Evolutionary conservation across 192 early-diverging fungal genomes (phyloP).

Genomic region (Rhizophagus sp.): DNA sequence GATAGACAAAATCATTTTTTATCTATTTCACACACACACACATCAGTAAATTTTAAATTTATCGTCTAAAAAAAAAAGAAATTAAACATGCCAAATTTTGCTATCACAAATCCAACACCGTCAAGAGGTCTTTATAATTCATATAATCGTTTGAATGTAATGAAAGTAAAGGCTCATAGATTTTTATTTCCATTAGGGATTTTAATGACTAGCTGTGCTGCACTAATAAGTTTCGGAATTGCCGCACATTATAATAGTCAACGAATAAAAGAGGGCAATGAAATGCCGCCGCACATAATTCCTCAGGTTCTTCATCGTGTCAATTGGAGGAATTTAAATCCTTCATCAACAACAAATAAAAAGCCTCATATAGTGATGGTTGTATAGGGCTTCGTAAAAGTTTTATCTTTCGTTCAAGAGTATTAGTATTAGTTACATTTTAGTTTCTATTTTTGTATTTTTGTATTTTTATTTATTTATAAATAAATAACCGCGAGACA

Average conservation of each 20-base stretch:
- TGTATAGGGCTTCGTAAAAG: background rate
- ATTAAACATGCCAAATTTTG: background rate
- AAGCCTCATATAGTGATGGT: background rate
- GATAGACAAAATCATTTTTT: too few species aligned
- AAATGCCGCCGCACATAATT: background rate
- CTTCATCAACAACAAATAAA: background rate
- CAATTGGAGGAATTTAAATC: background rate
- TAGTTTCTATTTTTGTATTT: too few species aligned
- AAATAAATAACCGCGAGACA: too few species aligned
- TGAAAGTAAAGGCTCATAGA: background rate
- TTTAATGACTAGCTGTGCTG: background rate
- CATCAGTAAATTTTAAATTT: too few species aligned
- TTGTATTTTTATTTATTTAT: too few species aligned
- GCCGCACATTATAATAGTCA: background rate
- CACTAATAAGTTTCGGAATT: background rate
- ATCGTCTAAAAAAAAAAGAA: too few species aligned
- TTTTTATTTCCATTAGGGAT: background rate
- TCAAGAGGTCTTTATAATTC: background rate
- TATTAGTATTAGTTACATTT: too few species aligned
- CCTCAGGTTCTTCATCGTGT: background rate
- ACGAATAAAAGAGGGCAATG: background rate
- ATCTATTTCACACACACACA: too few species aligned
- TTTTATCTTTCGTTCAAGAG: too few species aligned
- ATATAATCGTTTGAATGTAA: background rate
- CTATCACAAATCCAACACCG: background rate